Evolutionary conservation across 345 rosid genomes (phyloP), one percentile per base, ranked within the genome.

Genomic region (Dipteronia sinensis): DNA sequence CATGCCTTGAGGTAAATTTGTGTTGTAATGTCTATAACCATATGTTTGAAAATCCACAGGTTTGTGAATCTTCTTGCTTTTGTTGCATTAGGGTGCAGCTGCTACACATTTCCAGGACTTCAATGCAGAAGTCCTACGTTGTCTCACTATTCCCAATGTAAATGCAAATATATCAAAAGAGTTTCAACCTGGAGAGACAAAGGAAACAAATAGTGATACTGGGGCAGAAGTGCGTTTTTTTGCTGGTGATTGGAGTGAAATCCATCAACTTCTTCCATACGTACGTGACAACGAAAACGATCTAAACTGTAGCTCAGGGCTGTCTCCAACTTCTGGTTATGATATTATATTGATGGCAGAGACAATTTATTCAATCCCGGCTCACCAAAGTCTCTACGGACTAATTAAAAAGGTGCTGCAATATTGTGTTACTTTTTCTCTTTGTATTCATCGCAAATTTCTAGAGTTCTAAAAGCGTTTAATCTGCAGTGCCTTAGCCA

Each of bases 281-380:
- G 85, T 58, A 62, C 59, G 68, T 56, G 81, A 82, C 56, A 75
- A 78, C 15, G 89, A 86, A 74, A 84, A 68, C 42, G 83, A 86
- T 69, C 61, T 25, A 12, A 69, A 46, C 42, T 34, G 22, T 53
- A 75, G 53, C 80, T 67, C 81, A 47, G 87, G 75, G 22, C n/a
- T 44, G 11, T 51, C 22, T 65, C 77, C 75, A 49, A 71, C 55
- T 67, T 71, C 80, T 71, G 95, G 92, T 76, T 96, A 94, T 85
- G 95, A 94, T 79, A 80, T 91, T 75, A 82, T 96, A 77, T 79
- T 96, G 83, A 96, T 92, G 97, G 95, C 97, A 3, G 99, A 96
- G 89, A 96, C 98, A 0, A 89, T 92, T 63, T 92, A 96, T 74
- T 92, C 98, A 11, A 73, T 90, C 73, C 77, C 95, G 8, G 88